These are phyloP conservation scores for Hydnomerulius pinastri DNA, from an alignment of 768 basidiomycete genomes.

Conservation along the genomic window DNA sequence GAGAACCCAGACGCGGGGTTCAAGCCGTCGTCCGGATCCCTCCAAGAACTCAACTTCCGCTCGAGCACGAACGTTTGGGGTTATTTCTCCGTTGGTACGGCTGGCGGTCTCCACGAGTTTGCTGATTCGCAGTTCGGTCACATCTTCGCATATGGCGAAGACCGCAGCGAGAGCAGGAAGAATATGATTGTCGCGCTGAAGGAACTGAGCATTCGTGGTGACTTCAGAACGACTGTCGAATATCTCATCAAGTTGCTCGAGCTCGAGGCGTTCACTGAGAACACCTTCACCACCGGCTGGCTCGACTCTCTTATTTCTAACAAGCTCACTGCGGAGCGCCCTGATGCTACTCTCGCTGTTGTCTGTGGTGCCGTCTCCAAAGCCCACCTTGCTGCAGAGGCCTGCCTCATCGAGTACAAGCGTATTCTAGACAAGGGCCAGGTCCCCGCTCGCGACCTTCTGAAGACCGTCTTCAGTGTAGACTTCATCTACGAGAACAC, in stretches of 20 bases:
- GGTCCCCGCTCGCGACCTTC: conserved; percentile 89
- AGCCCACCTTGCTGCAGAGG: conserved; percentile 87
- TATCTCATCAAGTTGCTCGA: conserved; percentile 98
- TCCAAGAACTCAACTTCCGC: conserved; percentile 99
- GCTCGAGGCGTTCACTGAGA: conserved; percentile 93
- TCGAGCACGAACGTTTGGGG: conserved; percentile 99
- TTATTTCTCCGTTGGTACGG: conserved; percentile 95
- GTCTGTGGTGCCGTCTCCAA: conserved; percentile 96
- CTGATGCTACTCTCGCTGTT: conserved; percentile 89
- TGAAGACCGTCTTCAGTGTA: conserved; percentile 95
- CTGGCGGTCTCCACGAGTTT: conserved; percentile 97
- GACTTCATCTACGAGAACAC: conserved; percentile 98
- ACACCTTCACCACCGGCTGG: conserved; percentile 99
- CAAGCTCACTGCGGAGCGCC: conserved; percentile 96
- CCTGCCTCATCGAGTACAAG: conserved; percentile 91
- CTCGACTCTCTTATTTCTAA: conserved; percentile 95
- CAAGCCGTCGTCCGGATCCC: conserved; percentile 95
- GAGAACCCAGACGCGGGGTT: conserved; percentile 99
- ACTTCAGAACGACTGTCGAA: conserved; percentile 98
- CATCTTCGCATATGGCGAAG: conserved; percentile 98
- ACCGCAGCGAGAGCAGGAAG: conserved; percentile 92
- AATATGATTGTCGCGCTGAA: conserved; percentile 99
- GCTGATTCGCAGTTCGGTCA: conserved; percentile 99
- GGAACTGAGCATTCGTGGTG: conserved; percentile 97
- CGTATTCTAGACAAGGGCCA: conserved; percentile 97